phyloP scores from a whole-genome alignment of 2,329 filamentous ascomycete species.

The Nemania sp. region DNA sequence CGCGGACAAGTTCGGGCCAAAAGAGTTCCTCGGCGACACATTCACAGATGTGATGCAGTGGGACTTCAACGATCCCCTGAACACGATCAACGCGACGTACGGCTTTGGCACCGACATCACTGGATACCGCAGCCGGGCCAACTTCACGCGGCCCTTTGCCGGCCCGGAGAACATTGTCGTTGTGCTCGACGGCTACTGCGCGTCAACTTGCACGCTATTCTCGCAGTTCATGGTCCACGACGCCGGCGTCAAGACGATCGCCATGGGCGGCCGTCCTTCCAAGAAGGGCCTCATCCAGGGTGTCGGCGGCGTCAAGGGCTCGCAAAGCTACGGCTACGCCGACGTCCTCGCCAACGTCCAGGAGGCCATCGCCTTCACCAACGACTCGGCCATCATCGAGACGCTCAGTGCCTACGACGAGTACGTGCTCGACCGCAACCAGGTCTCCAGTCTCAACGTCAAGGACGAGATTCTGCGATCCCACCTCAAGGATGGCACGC shows the following conservation, averaged over 20 bases:
- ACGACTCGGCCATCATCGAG: constrained; percentile 47
- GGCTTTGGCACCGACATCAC: constrained; percentile 61
- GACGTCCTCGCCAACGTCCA: constrained; percentile 48
- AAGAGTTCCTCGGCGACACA: constrained; percentile 60
- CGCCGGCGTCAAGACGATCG: constrained; percentile 65
- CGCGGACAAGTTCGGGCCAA: constrained; percentile 58
- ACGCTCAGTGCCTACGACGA: constrained; percentile 50
- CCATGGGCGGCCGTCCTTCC: constrained; percentile 62
- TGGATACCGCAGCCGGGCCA: constrained; percentile 61
- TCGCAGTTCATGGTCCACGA: constrained; percentile 65
- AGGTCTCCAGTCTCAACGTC: constrained; percentile 53
- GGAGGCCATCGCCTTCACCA: constrained; percentile 44
- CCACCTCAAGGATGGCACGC: constrained; percentile 56
- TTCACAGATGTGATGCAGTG: constrained; percentile 66
- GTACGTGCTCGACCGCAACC: constrained; percentile 52
- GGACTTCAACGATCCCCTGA: constrained; percentile 60
- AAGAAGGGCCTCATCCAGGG: constrained; percentile 64
- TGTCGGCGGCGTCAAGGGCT: constrained; percentile 66
- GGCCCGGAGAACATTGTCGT: constrained; percentile 68
- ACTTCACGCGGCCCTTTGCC: constrained; percentile 65
- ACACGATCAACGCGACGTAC: constrained; percentile 56
- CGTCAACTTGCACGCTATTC: constrained; percentile 69
- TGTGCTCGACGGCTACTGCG: constrained; percentile 70
- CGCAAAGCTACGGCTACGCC: constrained; percentile 53
- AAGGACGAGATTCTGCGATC: constrained; percentile 55